Conservation (phyloP, 345 rosid species). For the Salix arbutifolia region DNA sequence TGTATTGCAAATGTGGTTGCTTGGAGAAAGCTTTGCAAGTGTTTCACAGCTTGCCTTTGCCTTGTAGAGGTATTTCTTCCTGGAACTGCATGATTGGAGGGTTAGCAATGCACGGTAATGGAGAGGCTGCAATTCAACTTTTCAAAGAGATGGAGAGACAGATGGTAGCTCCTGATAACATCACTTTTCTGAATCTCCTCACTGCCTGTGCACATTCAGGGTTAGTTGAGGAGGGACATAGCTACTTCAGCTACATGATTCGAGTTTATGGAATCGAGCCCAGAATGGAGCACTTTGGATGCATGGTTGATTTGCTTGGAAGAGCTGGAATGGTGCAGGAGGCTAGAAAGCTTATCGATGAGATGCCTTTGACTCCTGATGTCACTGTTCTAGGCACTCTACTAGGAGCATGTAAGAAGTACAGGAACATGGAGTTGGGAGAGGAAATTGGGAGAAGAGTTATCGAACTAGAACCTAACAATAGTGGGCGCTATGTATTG, state of each 20-base stretch:
- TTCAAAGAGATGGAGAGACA: conserved; percentile 36
- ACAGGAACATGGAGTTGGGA: conserved; percentile 32
- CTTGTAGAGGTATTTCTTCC: conserved; percentile 26
- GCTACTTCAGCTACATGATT: conserved; percentile 30
- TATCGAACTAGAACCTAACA: conserved; percentile 39
- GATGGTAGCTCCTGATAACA: conserved; percentile 27
- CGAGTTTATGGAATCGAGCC: conserved; percentile 26
- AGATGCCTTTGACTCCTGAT: conserved; percentile 37
- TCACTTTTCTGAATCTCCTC: conserved; percentile 39
- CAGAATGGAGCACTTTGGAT: conserved; percentile 32
- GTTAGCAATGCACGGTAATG: conserved; percentile 37
- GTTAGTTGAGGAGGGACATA: conserved; percentile 31
- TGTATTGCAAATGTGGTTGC: conserved; percentile 51
- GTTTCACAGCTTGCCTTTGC: conserved; percentile 15
- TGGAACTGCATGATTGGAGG: conserved; percentile 52
- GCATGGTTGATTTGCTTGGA: conserved; percentile 47
- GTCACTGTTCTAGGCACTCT: conserved; percentile 37
- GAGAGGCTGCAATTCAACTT: conserved; percentile 31
- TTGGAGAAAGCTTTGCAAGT: conserved; percentile 40
- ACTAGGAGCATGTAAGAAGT: conserved; percentile 41
- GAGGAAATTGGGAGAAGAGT: conserved; percentile 37
- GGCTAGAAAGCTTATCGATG: conserved; percentile 28
- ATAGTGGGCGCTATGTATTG: conserved; percentile 42
- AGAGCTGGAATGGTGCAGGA: conserved; percentile 42
- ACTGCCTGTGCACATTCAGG: conserved; percentile 47